A percentile compares a stretch with the other conserved stretches of the same genome.
These are phyloP conservation scores for Xylariaceae sp. DNA, from an alignment of 2,329 filamentous ascomycete genomes.

Conservation along the genomic window DNA sequence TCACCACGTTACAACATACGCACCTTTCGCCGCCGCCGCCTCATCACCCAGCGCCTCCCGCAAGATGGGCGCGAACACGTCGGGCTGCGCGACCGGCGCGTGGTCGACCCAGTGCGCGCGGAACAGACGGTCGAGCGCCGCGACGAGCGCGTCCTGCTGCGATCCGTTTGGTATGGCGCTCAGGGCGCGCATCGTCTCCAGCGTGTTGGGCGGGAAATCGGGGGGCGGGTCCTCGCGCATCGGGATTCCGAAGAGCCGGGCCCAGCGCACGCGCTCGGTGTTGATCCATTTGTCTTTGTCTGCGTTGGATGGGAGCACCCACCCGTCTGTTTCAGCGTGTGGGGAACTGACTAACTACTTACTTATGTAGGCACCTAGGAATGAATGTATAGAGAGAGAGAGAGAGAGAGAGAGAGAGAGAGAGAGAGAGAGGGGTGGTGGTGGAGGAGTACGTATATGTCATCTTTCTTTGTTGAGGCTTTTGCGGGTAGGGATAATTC, in stretches of 20 bases:
- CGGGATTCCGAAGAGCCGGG: constrained; percentile 39
- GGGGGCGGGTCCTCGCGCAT: constrained; percentile 36
- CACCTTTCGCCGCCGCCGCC: constrained; percentile 32
- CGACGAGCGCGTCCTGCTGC: constrained; percentile 18
- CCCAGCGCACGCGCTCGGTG: constrained; percentile 40
- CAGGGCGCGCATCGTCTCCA: constrained; percentile 41
- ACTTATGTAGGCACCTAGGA: too few relatives aligned
- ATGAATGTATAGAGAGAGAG: too few relatives aligned
- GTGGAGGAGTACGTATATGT: too few relatives aligned
- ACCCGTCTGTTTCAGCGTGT: too few relatives aligned
- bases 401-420: neutral
- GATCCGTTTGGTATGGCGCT: constrained; percentile 32
- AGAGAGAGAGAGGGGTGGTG: neutral
- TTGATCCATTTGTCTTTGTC: constrained; percentile 44
- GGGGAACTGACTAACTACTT: too few relatives aligned
- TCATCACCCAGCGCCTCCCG: constrained; percentile 30
- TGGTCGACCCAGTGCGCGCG: constrained; percentile 39
- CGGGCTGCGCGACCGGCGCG: constrained; percentile 31
- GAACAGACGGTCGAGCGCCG: constrained; percentile 39
- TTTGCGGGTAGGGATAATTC: too few relatives aligned
- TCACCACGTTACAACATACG: too few relatives aligned
- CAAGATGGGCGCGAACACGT: constrained; percentile 34
- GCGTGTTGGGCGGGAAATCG: constrained; percentile 42
- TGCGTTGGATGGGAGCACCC: too few relatives aligned
- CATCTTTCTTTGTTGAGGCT: too few relatives aligned